Evolutionary conservation across 1,284 basidiomycete genomes (phyloP), one percentile per base, ranked within the genome.

Genomic region (Omphalotus olearius): DNA sequence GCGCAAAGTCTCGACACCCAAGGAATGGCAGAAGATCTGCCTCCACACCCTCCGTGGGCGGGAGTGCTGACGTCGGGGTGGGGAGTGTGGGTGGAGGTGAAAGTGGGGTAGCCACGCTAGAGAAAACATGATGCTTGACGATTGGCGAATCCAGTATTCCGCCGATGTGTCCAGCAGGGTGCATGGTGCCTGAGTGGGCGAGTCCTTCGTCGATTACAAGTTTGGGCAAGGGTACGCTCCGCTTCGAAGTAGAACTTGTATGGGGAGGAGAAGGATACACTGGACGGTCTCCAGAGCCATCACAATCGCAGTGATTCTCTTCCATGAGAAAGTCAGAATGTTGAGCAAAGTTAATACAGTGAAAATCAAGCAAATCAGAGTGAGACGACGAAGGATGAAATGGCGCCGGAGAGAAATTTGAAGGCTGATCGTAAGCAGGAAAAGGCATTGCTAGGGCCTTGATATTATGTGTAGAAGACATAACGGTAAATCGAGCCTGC

Each of bases 21-120:
- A n/a, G 46, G 28, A 36, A 50, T 47, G 2, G 59, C 51, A 18
- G 47, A 35, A 18, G 54, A 49, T 30, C 55, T 26, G 45, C 48
- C 23, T 61, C 59, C 4, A 51, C 55, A 33, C 47, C 48, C 23
- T 61, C 59, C 4, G 52, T 25, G 5, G 67, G 68, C 4, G 73
- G 73, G 38, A 75, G 57, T 17, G 55, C 62, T 6, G 64, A 66
- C 1, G 69, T 69, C 43, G 62, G 50, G 26, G 66, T 66, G 16
- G 70, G 70, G 43, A 70, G 59, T 18, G 73, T 76, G 41, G 72
- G 66, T 25, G 75, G 75, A 44, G 73, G 73, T 43, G 73, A 75
- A 38, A 67, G 65, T 2, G 66, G 74, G 44, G 59, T 60, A 37
- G 65, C 60, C 30, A 53, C 61, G 25, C 54, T 52, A 45, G 65